Conservation (phyloP, 2,329 filamentous ascomycete genomes). For the Gaeumannomyces tritici region DNA sequence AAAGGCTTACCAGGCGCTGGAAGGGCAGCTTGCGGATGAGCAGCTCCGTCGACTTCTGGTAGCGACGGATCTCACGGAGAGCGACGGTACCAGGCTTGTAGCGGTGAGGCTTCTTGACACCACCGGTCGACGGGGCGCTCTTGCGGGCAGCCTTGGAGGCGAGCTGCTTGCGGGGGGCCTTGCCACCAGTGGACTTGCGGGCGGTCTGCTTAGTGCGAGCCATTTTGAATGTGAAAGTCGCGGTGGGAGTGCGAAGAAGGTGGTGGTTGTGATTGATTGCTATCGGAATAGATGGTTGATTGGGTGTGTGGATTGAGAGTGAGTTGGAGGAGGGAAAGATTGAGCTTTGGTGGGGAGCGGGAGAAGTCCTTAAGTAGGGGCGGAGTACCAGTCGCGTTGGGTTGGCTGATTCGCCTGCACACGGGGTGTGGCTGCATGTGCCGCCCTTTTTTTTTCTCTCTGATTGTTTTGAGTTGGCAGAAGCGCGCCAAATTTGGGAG, state of each 20-base stretch:
- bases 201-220: conserved; percentile 59
- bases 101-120: conserved; percentile 92
- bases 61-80: conserved; percentile 96
- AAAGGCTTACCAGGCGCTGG: conserved; percentile 67
- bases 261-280: background rate
- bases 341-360: conserved; percentile 31
- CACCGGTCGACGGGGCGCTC: conserved; percentile 91
- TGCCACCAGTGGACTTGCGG: conserved; percentile 72
- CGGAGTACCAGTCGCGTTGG: conserved; percentile 15
- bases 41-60: conserved; percentile 95
- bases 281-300: background rate
- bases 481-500: conserved; percentile 1
- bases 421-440: background rate
- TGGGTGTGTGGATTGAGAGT: conserved; percentile 8
- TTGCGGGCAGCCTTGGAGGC: conserved; percentile 99
- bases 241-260: background rate
- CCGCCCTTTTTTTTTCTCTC: background rate
- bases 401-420: conserved; percentile 22
- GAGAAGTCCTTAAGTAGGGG: conserved; percentile 26
- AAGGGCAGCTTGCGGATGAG: conserved; percentile 96
- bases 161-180: conserved; percentile 87
- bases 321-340: conserved; percentile 24
- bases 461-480: conserved; percentile 7
- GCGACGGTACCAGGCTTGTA: conserved; percentile 91
- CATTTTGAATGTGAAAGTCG: conserved; percentile 31